Evolutionary conservation across 768 basidiomycete genomes (phyloP).

Genomic region (Sarcomyxa edulis): DNA sequence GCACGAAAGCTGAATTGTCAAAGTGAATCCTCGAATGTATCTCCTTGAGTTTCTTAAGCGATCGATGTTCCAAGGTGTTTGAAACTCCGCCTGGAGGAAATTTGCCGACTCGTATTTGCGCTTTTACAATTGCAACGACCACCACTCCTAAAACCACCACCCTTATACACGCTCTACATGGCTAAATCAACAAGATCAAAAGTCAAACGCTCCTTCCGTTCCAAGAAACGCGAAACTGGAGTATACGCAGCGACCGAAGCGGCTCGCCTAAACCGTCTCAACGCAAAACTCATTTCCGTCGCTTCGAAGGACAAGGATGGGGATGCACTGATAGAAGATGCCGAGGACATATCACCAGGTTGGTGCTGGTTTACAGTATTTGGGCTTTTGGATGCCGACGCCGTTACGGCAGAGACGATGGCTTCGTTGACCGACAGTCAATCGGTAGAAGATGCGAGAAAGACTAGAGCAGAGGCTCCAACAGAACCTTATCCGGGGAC

Average conservation of each 20-base stretch:
- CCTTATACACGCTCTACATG: too few relatives aligned
- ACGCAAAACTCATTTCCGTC: slow-evolving; percentile 53
- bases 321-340: slow-evolving; percentile 26
- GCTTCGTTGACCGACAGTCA: slow-evolving; percentile 17
- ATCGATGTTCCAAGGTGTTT: too few relatives aligned
- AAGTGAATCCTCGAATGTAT: too few relatives aligned
- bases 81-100: too few relatives aligned
- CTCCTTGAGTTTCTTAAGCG: too few relatives aligned
- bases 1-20: too few relatives aligned
- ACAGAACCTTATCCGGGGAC: too few relatives aligned
- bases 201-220: slow-evolving; percentile 70
- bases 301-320: slow-evolving; percentile 34
- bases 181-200: slow-evolving; percentile 84
- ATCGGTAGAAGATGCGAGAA: not conserved
- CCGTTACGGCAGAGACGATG: slow-evolving; percentile 50
- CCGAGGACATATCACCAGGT: slow-evolving; percentile 50
- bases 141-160: too few relatives aligned
- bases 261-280: slow-evolving; percentile 69
- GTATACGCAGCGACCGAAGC: slow-evolving; percentile 76
- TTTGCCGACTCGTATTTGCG: too few relatives aligned
- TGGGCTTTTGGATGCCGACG: slow-evolving; percentile 53
- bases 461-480: too few relatives aligned
- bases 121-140: slow-evolving; percentile 2
- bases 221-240: slow-evolving; percentile 69
- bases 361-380: slow-evolving; percentile 56